These are phyloP conservation scores for Fusarium subglutinans DNA, from an alignment of 2,329 filamentous ascomycete genomes.

Conservation along the genomic window DNA sequence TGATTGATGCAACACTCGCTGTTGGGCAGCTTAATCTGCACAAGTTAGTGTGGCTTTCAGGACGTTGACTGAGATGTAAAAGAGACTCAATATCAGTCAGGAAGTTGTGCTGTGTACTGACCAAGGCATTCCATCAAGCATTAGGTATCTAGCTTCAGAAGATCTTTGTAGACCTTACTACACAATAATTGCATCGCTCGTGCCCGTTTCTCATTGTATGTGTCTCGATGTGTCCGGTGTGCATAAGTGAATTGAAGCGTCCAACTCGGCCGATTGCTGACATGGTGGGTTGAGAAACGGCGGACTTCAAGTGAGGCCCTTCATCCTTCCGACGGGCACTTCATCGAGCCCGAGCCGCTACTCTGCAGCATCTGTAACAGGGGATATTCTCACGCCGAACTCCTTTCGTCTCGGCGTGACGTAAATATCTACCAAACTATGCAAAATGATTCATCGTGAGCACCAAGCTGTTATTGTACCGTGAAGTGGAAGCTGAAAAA, in stretches of 20 bases:
- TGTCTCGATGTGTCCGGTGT: too few species aligned
- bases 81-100: not conserved
- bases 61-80: rapidly evolving
- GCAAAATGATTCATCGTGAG: conserved; percentile 6
- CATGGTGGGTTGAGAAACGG: too few species aligned
- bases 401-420: not conserved
- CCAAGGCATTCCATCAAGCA: not conserved
- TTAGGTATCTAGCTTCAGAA: too few species aligned
- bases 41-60: not conserved
- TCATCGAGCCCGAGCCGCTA: not conserved
- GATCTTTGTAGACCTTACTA: too few species aligned
- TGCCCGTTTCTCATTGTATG: too few species aligned
- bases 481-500: rapidly evolving
- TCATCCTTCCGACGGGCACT: not conserved
- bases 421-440: not conserved
- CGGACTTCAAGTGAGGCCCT: not conserved
- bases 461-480: rapidly evolving
- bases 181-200: rapidly evolving
- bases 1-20: not conserved
- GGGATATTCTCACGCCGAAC: too few species aligned
- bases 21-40: not conserved
- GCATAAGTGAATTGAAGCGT: too few species aligned
- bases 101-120: too few species aligned
- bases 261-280: too few species aligned
- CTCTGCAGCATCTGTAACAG: not conserved